These are phyloP conservation scores for Aschersonia sp. DNA, from an alignment of 2,329 filamentous ascomycete genomes.

Conservation along the genomic window DNA sequence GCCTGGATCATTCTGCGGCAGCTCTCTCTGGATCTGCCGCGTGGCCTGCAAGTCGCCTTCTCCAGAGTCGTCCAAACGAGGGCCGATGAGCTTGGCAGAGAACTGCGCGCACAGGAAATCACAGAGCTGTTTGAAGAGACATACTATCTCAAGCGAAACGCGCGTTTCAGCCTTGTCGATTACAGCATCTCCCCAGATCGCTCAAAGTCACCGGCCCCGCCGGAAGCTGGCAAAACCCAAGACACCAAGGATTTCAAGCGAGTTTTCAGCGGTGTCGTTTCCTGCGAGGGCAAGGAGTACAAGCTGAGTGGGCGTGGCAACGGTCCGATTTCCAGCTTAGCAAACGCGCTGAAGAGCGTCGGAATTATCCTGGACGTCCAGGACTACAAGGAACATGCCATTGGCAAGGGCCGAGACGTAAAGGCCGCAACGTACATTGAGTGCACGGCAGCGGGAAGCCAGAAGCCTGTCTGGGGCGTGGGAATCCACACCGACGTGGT, in stretches of 20 bases:
- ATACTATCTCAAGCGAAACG: conserved; percentile 73
- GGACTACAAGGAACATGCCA: conserved; percentile 94
- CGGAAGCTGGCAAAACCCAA: conserved; percentile 52
- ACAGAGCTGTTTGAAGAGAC: conserved; percentile 75
- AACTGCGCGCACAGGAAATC: conserved; percentile 74
- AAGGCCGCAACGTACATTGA: conserved; percentile 96
- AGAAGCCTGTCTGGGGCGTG: conserved; percentile 73
- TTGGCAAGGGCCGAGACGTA: conserved; percentile 65
- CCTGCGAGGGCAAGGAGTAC: conserved; percentile 69
- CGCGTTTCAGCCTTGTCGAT: conserved; percentile 75
- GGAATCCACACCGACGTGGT: conserved; percentile 44
- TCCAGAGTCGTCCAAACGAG: conserved; percentile 71
- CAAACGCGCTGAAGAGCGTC: conserved; percentile 62
- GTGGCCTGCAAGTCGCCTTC: conserved; percentile 84
- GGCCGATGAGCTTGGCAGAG: conserved; percentile 68
- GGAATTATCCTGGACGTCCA: conserved; percentile 81
- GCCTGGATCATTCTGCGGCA: conserved; percentile 88
- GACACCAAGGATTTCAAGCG: conserved; percentile 67
- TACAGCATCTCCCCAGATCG: conserved; percentile 84
- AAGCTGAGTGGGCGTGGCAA: conserved; percentile 69
- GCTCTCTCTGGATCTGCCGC: conserved; percentile 81
- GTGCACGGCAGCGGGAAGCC: conserved; percentile 54
- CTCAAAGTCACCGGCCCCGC: conserved; percentile 56
- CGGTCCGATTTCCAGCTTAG: conserved; percentile 79
- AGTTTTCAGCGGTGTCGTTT: conserved; percentile 71